These are phyloP conservation scores for Pistacia atlantica DNA, from an alignment of 345 rosid genomes.

Conservation along the genomic window DNA sequence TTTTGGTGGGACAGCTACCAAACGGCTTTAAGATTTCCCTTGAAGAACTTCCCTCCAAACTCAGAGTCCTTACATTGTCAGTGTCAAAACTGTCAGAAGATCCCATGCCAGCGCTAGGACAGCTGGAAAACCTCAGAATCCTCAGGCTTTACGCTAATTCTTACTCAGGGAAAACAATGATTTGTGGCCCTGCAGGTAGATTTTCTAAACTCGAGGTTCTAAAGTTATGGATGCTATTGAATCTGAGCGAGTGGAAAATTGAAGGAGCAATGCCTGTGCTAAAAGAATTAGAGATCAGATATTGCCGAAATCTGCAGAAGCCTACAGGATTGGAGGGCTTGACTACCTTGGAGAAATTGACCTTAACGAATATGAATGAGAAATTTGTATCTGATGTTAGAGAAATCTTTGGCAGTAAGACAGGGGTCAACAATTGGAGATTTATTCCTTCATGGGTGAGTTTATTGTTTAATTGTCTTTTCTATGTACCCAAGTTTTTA, in stretches of 20 bases:
- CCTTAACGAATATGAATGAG: slow-evolving; percentile 28
- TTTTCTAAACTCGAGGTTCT: slow-evolving; percentile 36
- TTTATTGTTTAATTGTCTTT: not conserved
- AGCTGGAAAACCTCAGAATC: slow-evolving; percentile 28
- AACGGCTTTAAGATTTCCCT: not conserved
- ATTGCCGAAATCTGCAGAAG: slow-evolving; percentile 20
- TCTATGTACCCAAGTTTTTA: too few species aligned
- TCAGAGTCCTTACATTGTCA: slow-evolving; percentile 39
- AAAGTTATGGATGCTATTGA: slow-evolving; percentile 41
- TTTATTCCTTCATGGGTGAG: slow-evolving; percentile 15
- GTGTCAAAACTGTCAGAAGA: slow-evolving; percentile 23
- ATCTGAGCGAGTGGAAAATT: slow-evolving; percentile 19
- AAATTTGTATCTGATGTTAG: slow-evolving; percentile 1
- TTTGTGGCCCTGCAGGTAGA: not conserved
- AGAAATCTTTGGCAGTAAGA: not conserved
- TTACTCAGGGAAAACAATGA: slow-evolving; percentile 29
- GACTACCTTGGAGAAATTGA: slow-evolving; percentile 23
- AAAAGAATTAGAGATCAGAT: slow-evolving; percentile 39
- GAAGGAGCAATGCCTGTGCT: slow-evolving; percentile 29
- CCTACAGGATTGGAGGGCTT: slow-evolving; percentile 13
- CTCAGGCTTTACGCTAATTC: slow-evolving; percentile 43
- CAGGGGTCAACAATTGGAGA: not conserved
- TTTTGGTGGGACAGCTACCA: slow-evolving; percentile 30
- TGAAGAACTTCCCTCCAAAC: not conserved
- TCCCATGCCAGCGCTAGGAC: slow-evolving; percentile 34